Percentiles rank a stretch among this genome's conserved stretches.
Evolutionary conservation across 306 rosid genomes (phyloP).

Genomic region (Sicyos edulis): DNA sequence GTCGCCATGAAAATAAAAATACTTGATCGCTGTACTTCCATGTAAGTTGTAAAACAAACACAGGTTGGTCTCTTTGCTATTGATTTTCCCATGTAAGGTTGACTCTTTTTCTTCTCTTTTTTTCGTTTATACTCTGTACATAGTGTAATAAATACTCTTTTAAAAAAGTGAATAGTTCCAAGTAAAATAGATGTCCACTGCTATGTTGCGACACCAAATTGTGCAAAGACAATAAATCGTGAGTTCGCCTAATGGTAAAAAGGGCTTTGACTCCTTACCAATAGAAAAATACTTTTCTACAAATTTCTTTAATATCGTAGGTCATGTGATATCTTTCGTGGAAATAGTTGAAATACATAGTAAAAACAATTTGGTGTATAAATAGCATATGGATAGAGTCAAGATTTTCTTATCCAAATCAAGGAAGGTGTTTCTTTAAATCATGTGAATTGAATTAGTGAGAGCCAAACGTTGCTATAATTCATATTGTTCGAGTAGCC

Average conservation of each 20-base stretch:
- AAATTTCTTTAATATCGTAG: no score
- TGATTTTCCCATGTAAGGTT: slow-evolving; percentile 6
- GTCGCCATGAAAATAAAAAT: neutral
- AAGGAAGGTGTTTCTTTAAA: neutral
- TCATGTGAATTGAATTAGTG: neutral
- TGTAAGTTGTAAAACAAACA: slow-evolving; percentile 8
- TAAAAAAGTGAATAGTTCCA: neutral
- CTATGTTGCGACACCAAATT: neutral
- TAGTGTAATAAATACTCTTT: neutral
- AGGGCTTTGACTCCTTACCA: no score
- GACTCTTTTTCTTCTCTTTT: neutral
- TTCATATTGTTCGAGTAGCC: neutral
- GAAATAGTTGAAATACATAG: no score
- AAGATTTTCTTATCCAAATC: slow-evolving; percentile 5
- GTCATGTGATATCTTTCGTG: no score
- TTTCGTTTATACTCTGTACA: neutral
- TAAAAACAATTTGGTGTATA: no score
- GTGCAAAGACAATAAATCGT: neutral
- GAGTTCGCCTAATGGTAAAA: no score
- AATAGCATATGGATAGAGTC: neutral
- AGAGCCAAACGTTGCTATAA: neutral
- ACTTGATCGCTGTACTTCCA: neutral
- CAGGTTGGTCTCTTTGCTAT: neutral
- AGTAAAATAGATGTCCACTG: neutral
- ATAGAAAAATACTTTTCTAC: no score